Base-by-base conservation (phyloP, 1,139 yeast species). In the Yamadazyma sp. region DNA sequence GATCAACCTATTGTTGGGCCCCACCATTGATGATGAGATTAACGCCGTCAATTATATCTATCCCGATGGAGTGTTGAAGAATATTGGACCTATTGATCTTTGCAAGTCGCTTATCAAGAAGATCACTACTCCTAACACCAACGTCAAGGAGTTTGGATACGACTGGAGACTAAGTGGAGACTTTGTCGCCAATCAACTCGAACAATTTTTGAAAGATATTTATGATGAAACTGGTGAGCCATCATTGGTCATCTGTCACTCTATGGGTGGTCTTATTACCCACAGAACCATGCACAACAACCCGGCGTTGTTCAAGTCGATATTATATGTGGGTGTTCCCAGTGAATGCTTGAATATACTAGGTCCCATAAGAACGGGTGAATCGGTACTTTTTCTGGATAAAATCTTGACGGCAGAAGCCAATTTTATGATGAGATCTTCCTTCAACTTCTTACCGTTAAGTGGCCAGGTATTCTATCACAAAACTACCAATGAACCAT, bases 231-330 rank as follows among this genome's bases (percentile, higher is more conserved):
- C 75, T 0, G 70, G 76, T 7, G 74, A 76, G 45, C 86, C 86
- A 3, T 72, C 82, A 0, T 62, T 82, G 20, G 80, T 89, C 0
- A 78, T 89, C 40, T 94, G 94, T 0, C 97, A 89, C 59, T 87
- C 96, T 0, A 88, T 89, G 96, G 97, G 97, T 36, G 97, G 97
- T 0, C 56, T 89, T 16, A 73, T 89, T 15, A 80, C 95, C 0
- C 96, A 87, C 52, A 84, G 84, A 40, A 86, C 86, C 0, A 66
- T 89, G 70, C 86, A 83, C 41, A 64, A 66, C 33, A 74, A 80
- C 40, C 90, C 96, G 0, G 65, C 73, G 9, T 59, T 87, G 31
- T 76, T 89, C 52, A 67, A 92, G 43, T 90, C 92, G 0, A 52
- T 89, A 1, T 58, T 89, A 2, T 89, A 87, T 52, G 94, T 80